Evolutionary conservation across 306 rosid species (phyloP).

Genomic region (Astragalus glycyphyllos): DNA sequence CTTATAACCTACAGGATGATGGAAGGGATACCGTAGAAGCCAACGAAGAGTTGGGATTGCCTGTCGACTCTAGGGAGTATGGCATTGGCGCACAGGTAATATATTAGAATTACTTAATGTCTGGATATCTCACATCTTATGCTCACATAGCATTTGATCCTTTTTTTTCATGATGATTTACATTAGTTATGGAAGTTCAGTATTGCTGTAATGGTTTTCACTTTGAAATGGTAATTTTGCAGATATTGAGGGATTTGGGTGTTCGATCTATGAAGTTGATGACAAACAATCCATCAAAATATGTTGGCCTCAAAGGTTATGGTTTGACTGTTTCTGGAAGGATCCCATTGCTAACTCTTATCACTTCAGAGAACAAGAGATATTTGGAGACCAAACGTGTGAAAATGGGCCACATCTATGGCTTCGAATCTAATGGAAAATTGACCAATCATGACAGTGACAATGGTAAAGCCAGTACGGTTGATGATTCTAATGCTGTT

Average conservation of each 20-base stretch:
- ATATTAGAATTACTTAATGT: neutral
- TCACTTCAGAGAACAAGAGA: conserved; percentile 76
- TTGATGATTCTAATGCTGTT: conserved; percentile 44
- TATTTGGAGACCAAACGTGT: conserved; percentile 77
- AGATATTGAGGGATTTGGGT: conserved; percentile 80
- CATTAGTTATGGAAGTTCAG: conserved; percentile 6
- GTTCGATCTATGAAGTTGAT: conserved; percentile 85
- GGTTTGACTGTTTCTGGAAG: conserved; percentile 79
- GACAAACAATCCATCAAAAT: conserved; percentile 92
- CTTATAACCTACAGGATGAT: conserved; percentile 84
- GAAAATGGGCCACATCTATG: conserved; percentile 81
- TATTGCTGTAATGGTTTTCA: neutral
- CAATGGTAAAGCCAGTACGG: conserved; percentile 47
- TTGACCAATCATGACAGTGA: conserved; percentile 44
- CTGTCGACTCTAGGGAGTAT: conserved; percentile 93
- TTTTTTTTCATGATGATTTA: conserved; percentile 9
- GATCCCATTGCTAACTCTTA: conserved; percentile 71
- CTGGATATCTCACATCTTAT: neutral
- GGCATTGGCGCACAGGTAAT: conserved; percentile 98
- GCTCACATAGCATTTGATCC: conserved; percentile 4
- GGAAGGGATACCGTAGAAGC: conserved; percentile 96
- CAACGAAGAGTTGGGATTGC: conserved; percentile 91
- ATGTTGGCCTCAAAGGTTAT: conserved; percentile 80
- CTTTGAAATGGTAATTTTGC: conserved; percentile 44
- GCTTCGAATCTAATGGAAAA: conserved; percentile 46